Evolutionary conservation across 495 filamentous ascomycete species (phyloP).

Genomic region (Hypoxylon trugodes): DNA sequence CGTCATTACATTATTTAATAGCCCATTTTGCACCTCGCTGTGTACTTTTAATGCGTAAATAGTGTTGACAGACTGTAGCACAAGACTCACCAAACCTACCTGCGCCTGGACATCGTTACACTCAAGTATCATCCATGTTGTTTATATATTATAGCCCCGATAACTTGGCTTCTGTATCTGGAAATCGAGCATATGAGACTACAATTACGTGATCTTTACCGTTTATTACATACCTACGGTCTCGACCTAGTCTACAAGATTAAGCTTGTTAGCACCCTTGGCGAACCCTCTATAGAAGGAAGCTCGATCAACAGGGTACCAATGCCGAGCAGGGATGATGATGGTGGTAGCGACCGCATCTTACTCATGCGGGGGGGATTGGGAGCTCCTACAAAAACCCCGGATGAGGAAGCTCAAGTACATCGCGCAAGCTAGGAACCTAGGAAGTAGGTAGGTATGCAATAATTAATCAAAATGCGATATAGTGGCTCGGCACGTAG

Average conservation of each 20-base stretch:
- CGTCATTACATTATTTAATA: too few relatives aligned
- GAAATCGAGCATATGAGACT: conserved; percentile 2
- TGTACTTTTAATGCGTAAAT: too few relatives aligned
- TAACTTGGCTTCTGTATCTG: conserved; percentile 20
- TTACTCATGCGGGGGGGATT: conserved; percentile 17
- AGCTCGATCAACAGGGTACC: conserved; percentile 24
- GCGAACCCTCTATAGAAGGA: conserved; percentile 20
- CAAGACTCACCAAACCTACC: too few relatives aligned
- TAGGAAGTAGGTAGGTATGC: too few relatives aligned
- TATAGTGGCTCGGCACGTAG: conserved; percentile 21
- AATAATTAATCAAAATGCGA: conserved; percentile 7
- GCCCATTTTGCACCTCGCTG: too few relatives aligned
- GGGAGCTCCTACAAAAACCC: conserved; percentile 11
- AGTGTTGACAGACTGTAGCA: not conserved
- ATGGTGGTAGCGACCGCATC: conserved; percentile 4
- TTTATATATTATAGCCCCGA: too few relatives aligned
- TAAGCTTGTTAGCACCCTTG: conserved; percentile 19
- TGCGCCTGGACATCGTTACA: too few relatives aligned
- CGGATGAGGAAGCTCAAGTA: conserved; percentile 20
- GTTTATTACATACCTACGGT: not conserved
- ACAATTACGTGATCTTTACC: conserved; percentile 26
- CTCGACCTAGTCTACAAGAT: not conserved
- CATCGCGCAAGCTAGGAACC: not conserved
- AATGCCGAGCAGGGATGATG: conserved; percentile 32
- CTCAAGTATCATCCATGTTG: too few relatives aligned